Evolutionary conservation across 2,329 filamentous ascomycete species (phyloP).

Genomic region (Alternaria longipes): DNA sequence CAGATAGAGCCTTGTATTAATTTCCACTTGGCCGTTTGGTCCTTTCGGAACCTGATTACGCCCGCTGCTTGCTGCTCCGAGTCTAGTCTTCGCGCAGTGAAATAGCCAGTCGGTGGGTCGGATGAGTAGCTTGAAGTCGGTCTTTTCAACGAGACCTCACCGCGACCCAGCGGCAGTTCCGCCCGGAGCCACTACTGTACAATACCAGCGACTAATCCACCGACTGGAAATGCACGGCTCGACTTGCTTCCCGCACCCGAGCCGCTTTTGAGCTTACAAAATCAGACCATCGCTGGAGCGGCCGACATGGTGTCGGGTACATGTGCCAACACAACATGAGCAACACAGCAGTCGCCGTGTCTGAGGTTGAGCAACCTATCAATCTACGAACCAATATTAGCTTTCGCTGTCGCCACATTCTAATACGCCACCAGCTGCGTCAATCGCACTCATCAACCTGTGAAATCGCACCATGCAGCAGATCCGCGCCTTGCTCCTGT

Average conservation of each 20-base stretch:
- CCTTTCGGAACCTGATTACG: slow-evolving; percentile 10
- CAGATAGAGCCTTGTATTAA: slow-evolving; percentile 13
- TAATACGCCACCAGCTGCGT: slow-evolving; percentile 3
- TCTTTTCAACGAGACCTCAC: slow-evolving; percentile 1
- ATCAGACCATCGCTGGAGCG: slow-evolving; percentile 17
- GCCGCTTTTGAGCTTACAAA: slow-evolving; percentile 21
- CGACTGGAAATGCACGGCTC: slow-evolving; percentile 22
- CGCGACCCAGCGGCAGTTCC: slow-evolving; percentile 22
- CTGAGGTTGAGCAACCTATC: slow-evolving; percentile 28
- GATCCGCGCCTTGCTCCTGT: slow-evolving; percentile 14
- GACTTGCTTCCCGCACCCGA: slow-evolving; percentile 30
- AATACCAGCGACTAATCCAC: slow-evolving; percentile 5
- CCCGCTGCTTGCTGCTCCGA: slow-evolving; percentile 5
- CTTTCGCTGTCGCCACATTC: slow-evolving; percentile 24
- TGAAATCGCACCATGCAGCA: slow-evolving; percentile 5
- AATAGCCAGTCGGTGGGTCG: slow-evolving; percentile 10
- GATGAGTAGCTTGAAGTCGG: background rate
- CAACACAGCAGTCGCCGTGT: slow-evolving; percentile 21
- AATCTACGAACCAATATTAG: slow-evolving; percentile 26
- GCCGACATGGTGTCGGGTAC: slow-evolving; percentile 13
- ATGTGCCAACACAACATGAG: slow-evolving; percentile 29
- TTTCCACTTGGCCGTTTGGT: slow-evolving; percentile 2
- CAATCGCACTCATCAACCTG: slow-evolving; percentile 8
- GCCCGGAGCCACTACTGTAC: slow-evolving; percentile 13
- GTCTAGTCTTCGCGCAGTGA: background rate